phyloP scores from a whole-genome alignment of 306 rosid genomes.

The Rubus idaeus region DNA sequence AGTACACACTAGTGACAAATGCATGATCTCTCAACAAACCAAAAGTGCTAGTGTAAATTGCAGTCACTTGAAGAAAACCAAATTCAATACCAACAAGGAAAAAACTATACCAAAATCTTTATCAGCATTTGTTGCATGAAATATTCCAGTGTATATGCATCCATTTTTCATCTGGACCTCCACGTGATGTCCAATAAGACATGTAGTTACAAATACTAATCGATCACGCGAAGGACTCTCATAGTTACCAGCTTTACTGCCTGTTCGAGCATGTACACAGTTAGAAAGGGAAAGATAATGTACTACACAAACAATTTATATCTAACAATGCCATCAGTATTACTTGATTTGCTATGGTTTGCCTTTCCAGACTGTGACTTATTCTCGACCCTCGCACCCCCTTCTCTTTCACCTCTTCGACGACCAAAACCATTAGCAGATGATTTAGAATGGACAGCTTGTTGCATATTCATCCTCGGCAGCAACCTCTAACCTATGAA shows the following conservation, averaged over 20 bases:
- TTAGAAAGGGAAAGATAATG: slow-evolving; percentile 24
- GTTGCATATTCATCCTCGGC: slow-evolving; percentile 74
- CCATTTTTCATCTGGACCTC: slow-evolving; percentile 94
- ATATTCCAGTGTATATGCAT: slow-evolving; percentile 83
- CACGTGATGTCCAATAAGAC: slow-evolving; percentile 89
- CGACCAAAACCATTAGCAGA: slow-evolving; percentile 84
- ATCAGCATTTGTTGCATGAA: slow-evolving; percentile 73
- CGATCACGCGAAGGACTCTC: slow-evolving; percentile 78
- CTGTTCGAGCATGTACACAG: slow-evolving; percentile 48
- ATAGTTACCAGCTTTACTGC: slow-evolving; percentile 50
- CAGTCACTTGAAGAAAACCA: not conserved
- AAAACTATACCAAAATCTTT: slow-evolving; percentile 75
- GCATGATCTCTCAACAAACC: not conserved
- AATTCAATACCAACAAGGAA: not conserved
- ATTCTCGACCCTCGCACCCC: slow-evolving; percentile 54
- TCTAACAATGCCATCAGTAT: slow-evolving; percentile 40
- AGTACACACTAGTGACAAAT: not conserved
- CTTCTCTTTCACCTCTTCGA: slow-evolving; percentile 75
- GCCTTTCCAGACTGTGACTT: slow-evolving; percentile 65
- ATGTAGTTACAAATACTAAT: slow-evolving; percentile 61
- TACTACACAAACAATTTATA: slow-evolving; percentile 11
- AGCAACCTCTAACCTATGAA: slow-evolving; percentile 46
- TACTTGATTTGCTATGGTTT: slow-evolving; percentile 53
- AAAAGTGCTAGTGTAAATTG: not conserved
- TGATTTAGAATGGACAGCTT: slow-evolving; percentile 55